Conservation (phyloP, 1,284 basidiomycete genomes). For the Irpex sp. region DNA sequence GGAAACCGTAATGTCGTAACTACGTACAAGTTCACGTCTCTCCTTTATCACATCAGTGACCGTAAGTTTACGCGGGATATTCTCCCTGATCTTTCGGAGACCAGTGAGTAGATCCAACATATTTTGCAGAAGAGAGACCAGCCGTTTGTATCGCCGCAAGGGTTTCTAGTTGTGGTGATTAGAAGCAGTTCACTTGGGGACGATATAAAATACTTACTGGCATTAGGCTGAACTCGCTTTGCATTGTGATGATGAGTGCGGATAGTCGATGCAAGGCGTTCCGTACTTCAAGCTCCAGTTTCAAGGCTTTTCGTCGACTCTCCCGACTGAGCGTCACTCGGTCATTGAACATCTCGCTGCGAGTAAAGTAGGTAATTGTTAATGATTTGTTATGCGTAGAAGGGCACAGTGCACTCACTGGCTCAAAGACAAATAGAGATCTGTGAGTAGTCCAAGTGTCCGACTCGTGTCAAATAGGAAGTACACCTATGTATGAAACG, state of each 20-base stretch:
- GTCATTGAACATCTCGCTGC: conserved; percentile 38
- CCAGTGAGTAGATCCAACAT: conserved; percentile 44
- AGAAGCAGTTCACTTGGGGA: not conserved
- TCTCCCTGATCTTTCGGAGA: conserved; percentile 44
- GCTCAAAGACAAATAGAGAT: conserved; percentile 42
- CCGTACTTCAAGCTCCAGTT: conserved; percentile 42
- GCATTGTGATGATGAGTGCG: conserved; percentile 40
- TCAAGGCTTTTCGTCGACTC: conserved; percentile 35
- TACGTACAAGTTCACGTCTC: conserved; percentile 42
- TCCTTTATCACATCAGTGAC: conserved; percentile 39
- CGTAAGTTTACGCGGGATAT: conserved; percentile 45
- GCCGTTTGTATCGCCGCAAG: conserved; percentile 40
- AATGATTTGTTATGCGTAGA: conserved; percentile 1
- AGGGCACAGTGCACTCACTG: conserved; percentile 29
- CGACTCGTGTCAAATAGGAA: conserved; percentile 41
- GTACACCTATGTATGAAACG: conserved; percentile 32
- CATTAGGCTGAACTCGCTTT: conserved; percentile 45
- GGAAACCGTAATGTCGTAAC: not conserved
- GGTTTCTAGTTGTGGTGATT: conserved; percentile 36
- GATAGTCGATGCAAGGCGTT: conserved; percentile 37
- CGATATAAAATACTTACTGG: conserved; percentile 32
- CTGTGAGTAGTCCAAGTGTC: conserved; percentile 38
- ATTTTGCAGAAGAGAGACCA: conserved; percentile 38
- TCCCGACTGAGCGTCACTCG: conserved; percentile 26
- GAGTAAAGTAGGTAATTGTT: conserved; percentile 4